Conservation (phyloP, 228 moss, liverwort and hornwort genomes). For the Sphagnum magellanicum region DNA sequence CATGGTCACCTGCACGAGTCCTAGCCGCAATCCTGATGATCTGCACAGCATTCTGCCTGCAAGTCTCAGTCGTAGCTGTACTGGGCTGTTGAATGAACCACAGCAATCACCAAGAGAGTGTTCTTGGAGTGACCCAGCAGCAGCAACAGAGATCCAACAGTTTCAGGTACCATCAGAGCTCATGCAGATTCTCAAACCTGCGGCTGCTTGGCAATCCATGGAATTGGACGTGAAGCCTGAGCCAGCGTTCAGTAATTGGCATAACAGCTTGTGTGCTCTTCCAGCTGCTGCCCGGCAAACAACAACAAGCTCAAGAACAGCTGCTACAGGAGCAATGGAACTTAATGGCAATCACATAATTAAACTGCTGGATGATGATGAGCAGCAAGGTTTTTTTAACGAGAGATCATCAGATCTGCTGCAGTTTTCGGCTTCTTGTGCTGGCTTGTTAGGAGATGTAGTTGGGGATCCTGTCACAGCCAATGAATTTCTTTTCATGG, state of each 20-base stretch:
- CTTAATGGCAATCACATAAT: too few species aligned
- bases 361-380: too few species aligned
- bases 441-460: conserved; percentile 1
- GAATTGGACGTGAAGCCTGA: too few species aligned
- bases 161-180: conserved; percentile 13
- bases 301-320: too few species aligned
- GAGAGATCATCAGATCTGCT: too few species aligned
- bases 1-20: conserved; percentile 4
- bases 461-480: conserved; percentile 21
- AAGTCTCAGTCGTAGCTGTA: conserved; percentile 5
- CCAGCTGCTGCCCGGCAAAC: too few species aligned
- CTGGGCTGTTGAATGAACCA: background rate
- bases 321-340: too few species aligned
- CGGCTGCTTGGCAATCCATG: too few species aligned
- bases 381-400: too few species aligned
- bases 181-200: conserved; percentile 23
- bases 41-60: conserved; percentile 27
- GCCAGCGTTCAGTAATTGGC: too few species aligned
- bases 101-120: background rate
- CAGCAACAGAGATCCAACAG: conserved; percentile 6
- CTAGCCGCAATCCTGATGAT: conserved; percentile 33
- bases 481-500: conserved; percentile 6
- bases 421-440: too few species aligned
- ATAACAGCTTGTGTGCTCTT: too few species aligned
- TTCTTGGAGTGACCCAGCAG: background rate